These are phyloP conservation scores for Ophiostoma montium DNA, from an alignment of 2,329 filamentous ascomycete species.

Conservation along the genomic window DNA sequence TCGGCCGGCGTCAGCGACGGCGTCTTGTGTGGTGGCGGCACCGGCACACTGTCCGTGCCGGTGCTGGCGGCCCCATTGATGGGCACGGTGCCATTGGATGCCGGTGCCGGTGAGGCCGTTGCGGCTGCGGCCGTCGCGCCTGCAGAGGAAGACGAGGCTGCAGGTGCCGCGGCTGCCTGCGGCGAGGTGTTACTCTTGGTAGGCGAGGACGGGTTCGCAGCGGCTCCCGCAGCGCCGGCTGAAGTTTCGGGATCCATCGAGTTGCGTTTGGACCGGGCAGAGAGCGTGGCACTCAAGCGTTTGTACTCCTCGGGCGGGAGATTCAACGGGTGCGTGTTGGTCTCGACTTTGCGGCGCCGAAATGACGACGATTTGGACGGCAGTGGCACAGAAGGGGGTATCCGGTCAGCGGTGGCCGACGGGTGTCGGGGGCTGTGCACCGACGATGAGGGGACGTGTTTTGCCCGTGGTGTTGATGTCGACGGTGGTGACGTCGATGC, in stretches of 20 bases:
- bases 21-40: slow-evolving; percentile 58
- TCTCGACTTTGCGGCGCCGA: slow-evolving; percentile 43
- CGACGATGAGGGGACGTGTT: not conserved
- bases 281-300: slow-evolving; percentile 40
- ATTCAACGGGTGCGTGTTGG: slow-evolving; percentile 75
- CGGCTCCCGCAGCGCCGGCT: slow-evolving; percentile 19
- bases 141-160: not conserved
- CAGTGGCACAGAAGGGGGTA: slow-evolving; percentile 15
- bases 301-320: slow-evolving; percentile 79
- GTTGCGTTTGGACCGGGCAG: slow-evolving; percentile 37
- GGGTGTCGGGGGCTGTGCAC: not conserved
- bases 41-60: slow-evolving; percentile 30
- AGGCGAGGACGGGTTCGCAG: slow-evolving; percentile 22
- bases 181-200: slow-evolving; percentile 13
- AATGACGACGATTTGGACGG: slow-evolving; percentile 26
- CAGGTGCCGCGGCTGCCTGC: not conserved
- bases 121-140: not conserved
- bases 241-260: slow-evolving; percentile 60
- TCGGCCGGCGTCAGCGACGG: slow-evolving; percentile 50
- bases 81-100: slow-evolving; percentile 26
- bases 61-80: slow-evolving; percentile 30
- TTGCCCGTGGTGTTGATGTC: slow-evolving; percentile 2
- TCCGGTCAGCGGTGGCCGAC: slow-evolving; percentile 1
- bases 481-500: not conserved
- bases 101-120: not conserved